Conservation (phyloP, 139 green algal genomes). For the Spirogloea muscicola region DNA sequence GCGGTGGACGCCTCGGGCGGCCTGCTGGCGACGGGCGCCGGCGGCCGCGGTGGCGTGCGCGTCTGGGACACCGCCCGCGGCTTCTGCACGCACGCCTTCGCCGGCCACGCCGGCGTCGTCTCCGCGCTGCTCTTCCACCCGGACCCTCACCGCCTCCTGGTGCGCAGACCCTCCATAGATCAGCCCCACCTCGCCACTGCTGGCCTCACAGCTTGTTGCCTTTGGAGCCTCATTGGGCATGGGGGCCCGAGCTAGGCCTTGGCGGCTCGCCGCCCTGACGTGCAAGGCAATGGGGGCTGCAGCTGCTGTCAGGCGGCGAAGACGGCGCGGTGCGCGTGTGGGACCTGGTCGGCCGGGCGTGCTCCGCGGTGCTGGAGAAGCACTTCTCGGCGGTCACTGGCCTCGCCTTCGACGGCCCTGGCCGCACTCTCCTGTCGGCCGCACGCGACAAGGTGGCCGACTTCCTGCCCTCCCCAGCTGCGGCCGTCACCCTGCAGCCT, state of each 20-base stretch:
- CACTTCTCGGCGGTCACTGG: slow-evolving; percentile 82
- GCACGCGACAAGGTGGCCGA: slow-evolving; percentile 59
- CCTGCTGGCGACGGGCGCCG: slow-evolving; percentile 71
- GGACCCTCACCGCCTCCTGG: slow-evolving; percentile 54
- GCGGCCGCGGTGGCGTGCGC: slow-evolving; percentile 65
- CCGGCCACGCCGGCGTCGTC: slow-evolving; percentile 60
- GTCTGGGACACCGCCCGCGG: slow-evolving; percentile 58
- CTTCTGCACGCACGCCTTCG: slow-evolving; percentile 88
- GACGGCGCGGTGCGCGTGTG: slow-evolving; percentile 57
- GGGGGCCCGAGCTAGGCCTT: too few species aligned
- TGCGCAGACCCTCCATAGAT: too few species aligned
- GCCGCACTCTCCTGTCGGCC: slow-evolving; percentile 62
- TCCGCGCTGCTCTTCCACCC: slow-evolving; percentile 79
- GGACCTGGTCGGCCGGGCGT: slow-evolving; percentile 71
- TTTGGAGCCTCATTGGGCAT: too few species aligned
- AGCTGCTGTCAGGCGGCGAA: slow-evolving; percentile 71
- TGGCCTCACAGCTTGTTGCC: too few species aligned
- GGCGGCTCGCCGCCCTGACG: too few species aligned
- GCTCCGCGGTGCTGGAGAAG: slow-evolving; percentile 61
- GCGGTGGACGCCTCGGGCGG: slow-evolving; percentile 69
- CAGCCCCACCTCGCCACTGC: too few species aligned
- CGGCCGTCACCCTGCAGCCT: too few species aligned
- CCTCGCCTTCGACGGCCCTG: slow-evolving; percentile 68
- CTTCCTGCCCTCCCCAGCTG: too few species aligned
- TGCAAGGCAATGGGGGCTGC: slow-evolving; percentile 21